Evolutionary conservation across 2,329 filamentous ascomycete species (phyloP).

Genomic region (Blastomyces parvus): DNA sequence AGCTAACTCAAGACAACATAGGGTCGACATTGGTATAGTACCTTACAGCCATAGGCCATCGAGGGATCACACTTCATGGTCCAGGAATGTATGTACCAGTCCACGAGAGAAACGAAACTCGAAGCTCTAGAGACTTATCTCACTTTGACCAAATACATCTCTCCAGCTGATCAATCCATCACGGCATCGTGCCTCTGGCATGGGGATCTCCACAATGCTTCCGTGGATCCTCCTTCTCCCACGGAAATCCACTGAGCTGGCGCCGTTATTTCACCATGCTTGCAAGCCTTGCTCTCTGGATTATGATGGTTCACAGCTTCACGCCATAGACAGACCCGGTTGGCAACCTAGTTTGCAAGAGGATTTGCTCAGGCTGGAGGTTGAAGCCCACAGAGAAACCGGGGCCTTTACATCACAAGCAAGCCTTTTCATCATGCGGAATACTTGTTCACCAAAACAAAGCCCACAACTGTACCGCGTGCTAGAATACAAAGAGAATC

Average conservation of each 20-base stretch:
- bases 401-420: slow-evolving; percentile 21
- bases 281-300: slow-evolving; percentile 27
- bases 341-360: slow-evolving; percentile 20
- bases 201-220: slow-evolving; percentile 26
- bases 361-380: slow-evolving; percentile 19
- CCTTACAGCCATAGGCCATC: slow-evolving; percentile 25
- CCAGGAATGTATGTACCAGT: slow-evolving; percentile 30
- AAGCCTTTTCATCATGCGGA: slow-evolving; percentile 25
- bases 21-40: slow-evolving; percentile 26
- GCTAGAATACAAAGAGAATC: slow-evolving; percentile 26
- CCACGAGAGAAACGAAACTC: slow-evolving; percentile 19
- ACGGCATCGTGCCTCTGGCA: slow-evolving; percentile 25
- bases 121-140: slow-evolving; percentile 16
- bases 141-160: slow-evolving; percentile 5
- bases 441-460: slow-evolving; percentile 18
- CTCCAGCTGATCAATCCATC: slow-evolving; percentile 10
- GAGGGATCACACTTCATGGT: slow-evolving; percentile 29
- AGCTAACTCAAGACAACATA: slow-evolving; percentile 11
- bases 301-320: slow-evolving; percentile 22
- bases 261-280: slow-evolving; percentile 31
- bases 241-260: slow-evolving; percentile 21
- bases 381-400: slow-evolving; percentile 19
- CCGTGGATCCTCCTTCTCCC: slow-evolving; percentile 22
- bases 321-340: slow-evolving; percentile 19
- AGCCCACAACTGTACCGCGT: slow-evolving; percentile 23